These are phyloP conservation scores for Hyparrhenia diplandra DNA, from an alignment of 176 grass and related monocot genomes.

Conservation along the genomic window DNA sequence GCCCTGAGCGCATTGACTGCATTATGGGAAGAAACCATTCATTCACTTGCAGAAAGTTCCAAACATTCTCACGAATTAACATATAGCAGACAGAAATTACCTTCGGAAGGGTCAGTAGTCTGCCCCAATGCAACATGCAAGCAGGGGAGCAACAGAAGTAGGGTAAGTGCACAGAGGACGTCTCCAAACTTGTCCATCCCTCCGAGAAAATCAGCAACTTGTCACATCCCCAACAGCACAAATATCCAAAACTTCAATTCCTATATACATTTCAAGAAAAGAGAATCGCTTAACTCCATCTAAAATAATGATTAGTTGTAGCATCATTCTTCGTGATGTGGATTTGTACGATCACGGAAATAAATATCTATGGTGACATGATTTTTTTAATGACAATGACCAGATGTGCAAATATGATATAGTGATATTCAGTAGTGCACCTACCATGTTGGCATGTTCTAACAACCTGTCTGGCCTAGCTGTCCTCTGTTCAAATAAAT, in stretches of 20 bases:
- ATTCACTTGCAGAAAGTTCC: not conserved
- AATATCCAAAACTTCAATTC: not conserved
- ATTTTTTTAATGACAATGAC: constrained; percentile 2
- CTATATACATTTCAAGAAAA: not conserved
- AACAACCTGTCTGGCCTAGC: not conserved
- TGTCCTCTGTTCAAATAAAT: constrained; percentile 5
- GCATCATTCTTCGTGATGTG: not conserved
- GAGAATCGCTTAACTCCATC: not conserved
- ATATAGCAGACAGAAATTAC: constrained; percentile 7
- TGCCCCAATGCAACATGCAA: constrained; percentile 25
- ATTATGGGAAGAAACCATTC: not conserved
- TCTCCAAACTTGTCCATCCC: constrained; percentile 19
- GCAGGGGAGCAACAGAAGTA: constrained; percentile 26
- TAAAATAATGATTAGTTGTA: not conserved
- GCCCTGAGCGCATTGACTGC: constrained; percentile 39
- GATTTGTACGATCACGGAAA: not conserved
- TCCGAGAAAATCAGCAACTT: constrained; percentile 2
- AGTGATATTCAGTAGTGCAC: constrained; percentile 23
- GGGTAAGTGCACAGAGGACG: not conserved
- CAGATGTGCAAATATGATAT: constrained; percentile 19
- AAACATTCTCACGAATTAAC: not conserved
- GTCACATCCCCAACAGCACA: constrained; percentile 1
- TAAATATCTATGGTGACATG: not conserved
- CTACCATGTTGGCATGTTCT: not conserved
- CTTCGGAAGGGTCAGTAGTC: constrained; percentile 35